Base-by-base conservation (phyloP, 2,329 filamentous ascomycete genomes). In the Botryosphaeria dothidea region DNA sequence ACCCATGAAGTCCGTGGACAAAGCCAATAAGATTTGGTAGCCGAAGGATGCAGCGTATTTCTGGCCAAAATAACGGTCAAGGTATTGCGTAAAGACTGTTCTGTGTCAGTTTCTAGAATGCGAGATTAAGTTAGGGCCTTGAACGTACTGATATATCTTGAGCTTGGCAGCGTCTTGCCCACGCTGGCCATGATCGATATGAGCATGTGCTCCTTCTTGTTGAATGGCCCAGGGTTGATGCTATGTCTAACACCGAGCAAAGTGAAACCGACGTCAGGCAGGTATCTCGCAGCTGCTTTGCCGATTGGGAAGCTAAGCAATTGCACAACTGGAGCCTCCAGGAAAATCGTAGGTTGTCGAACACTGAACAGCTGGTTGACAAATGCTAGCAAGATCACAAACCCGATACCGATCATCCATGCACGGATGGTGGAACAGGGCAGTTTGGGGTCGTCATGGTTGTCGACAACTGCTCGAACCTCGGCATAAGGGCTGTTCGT, bases 1-100 rank as follows among this genome's bases (percentile, higher is more conserved):
- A 25, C 71, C 70, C 49, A 90, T 77, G 65, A 88, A 89, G 73
- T 91, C 90, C 1, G 87, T 90, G 6, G 86, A 90, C 15, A 92
- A 81, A 21, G 85, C 87, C 66, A 91, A 80, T n/a, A 92, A 54
- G 29, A 92, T 75, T 73, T 91, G 87, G 72, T 56, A 61, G n/a
- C 31, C 9, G 43, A 84, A 81, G 51, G 76, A 78, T 15, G 77
- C 77, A 2, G 82, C 83, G 65, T 82, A 85, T 0, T 73, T 70
- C 70, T 85, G 83, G 69, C 84, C 81, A 70, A 85, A 85, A 69
- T 81, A 86, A 41, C 77, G 74, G 0, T 80, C 80, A 31, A 85
- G 71, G 27, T 78, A 79, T 71, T 85, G 83, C 1, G 79, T 80
- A 80, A 82, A 84, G 57, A 84, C 78, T 61, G n/a, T 6, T 2